Base-by-base conservation (phyloP, 352 stramenopile species). In the Sclerospora graminicola region DNA sequence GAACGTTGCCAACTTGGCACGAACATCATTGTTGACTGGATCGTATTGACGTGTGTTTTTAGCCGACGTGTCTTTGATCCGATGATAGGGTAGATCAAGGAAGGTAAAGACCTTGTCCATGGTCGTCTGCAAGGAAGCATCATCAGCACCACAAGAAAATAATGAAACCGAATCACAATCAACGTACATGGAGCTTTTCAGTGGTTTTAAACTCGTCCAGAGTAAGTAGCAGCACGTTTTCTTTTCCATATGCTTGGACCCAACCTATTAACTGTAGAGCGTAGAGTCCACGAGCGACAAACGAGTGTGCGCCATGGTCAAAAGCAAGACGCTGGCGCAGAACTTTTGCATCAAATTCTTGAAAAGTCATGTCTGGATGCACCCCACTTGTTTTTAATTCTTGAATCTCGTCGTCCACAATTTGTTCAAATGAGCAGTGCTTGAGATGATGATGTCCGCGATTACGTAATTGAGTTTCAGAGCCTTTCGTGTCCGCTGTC, bases 241-340 rank as follows among this genome's bases (percentile, higher is more conserved):
- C 67, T 14, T 57, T 59, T 7, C 69, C 59, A 48, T 97, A 98
- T 0, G 85, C 83, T 14, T 82, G 48, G 1, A 98, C 69, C 95
- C 95, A 99, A 5, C 79, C 79, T 19, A 70, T 45, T 15, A 98
- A 66, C 64, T 98, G 93, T 20, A 98, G 60, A 31, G 82, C 94
- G 59, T 99, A 99, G 31, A 98, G 60, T 0, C 95, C 94, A 32
- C 81, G 77, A 9, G 63, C 53, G n/a, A 92, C 49, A 41, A 84
- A 88, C 32, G 82, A 91, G 53, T 93, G 82, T 6, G 72, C 82
- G 9, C 82, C 82, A 38, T 94, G 79, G 30, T 72, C 61, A 9
- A 76, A 70, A 0, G 14, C 38, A 9, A 81, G 37, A 3, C 59
- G 57, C 21, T 65, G 47, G 29, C 63, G 57, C 52, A 89, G 51